Base-by-base conservation (phyloP, 2,329 filamentous ascomycete genomes). In the Aspergillus ibericus region DNA sequence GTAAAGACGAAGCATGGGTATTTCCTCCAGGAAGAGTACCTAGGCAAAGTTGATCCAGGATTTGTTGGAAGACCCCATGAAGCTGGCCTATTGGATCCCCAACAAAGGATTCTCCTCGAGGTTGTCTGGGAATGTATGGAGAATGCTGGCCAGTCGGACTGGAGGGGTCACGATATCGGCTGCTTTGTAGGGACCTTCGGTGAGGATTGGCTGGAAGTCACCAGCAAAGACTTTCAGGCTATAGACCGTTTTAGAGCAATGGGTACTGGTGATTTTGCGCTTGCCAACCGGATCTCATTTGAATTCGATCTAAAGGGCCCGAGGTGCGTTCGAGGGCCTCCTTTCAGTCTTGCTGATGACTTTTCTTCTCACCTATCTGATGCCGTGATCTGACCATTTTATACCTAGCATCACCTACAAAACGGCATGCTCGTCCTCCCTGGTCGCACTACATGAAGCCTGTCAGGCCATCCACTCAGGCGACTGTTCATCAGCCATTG, bases 341-440 rank as follows among this genome's bases (percentile, higher is more conserved):
- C 32, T 7, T 34, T 27, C n/a, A n/a, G 16, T 34, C 3, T 50
- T 20, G 12, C 27, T 46, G 16, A 29, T 56, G 6, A 29, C 46
- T 2, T 62, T 58, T 53, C 32, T 51, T 16, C 16, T 44, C 15
- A 60, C 29, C 7, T 40, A n/a, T 15, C 25, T 18, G 16, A 10
- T 48, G 7, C 6, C 4, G 18, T 18, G 4, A 27, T 10, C 15
- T 25, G 7, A 49, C n/a, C 5, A 16, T 25, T 13, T 42, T 5
- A 18, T 46, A 15, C 25, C 40, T 27, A 65, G 70, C 55, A 62
- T 71, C 48, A 65, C 60, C 1, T 61, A 77, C 4, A 64, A 69
- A 13, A 79, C 77, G 1, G 77, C 68, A 1, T 78, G 77, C 53
- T 78, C 75, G 0, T 69, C 75, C 1, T 67, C 74, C 0, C 40